Evolutionary conservation across 352 stramenopile species (phyloP), one percentile per base, ranked within the genome.

Genomic region (Blastocystis sp.): DNA sequence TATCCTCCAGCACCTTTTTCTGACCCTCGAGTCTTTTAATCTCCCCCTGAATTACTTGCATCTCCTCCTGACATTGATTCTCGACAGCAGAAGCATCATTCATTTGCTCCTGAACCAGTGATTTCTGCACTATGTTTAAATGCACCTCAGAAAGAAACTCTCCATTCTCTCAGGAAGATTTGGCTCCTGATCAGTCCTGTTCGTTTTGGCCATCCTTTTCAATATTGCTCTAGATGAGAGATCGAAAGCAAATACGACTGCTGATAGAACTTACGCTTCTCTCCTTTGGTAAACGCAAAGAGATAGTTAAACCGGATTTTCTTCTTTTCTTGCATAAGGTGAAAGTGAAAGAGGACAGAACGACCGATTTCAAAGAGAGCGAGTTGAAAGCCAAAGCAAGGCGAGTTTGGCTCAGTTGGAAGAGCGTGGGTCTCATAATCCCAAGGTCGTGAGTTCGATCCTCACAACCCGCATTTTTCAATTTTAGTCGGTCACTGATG

Each of bases 341-440:
- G 30, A 59, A 59, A 13, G 20, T 59, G 50, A 59, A 2, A 59
- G 50, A 59, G 20, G 20, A 59, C 3, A n/a, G 50, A 59, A n/a
- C 1, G 50, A 2, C 20, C 13, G 50, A n/a, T n/a, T 2, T 59
- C 11, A 59, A n/a, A 59, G 13, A 59, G 50, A n/a, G 13, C 20
- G 13, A n/a, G 13, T 59, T 59, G 13, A n/a, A 59, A 59, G 1
- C 1, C 50, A 59, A 2, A 55, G 11, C 1, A 43, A 63, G 43
- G 70, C 70, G 70, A 53, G 45, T 85, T 85, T 85, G 73, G 73
- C 73, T 85, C 73, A 85, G 73, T 85, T 85, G 73, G 73, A 85
- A 85, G 73, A 85, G 73, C 73, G 73, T 43, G 53, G 73, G 73
- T 85, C 73, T 85, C 73, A 85, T 85, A 85, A 85, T 85, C 73